Base-by-base conservation (phyloP, 352 stramenopile species). In the Phytophthora vignae region DNA sequence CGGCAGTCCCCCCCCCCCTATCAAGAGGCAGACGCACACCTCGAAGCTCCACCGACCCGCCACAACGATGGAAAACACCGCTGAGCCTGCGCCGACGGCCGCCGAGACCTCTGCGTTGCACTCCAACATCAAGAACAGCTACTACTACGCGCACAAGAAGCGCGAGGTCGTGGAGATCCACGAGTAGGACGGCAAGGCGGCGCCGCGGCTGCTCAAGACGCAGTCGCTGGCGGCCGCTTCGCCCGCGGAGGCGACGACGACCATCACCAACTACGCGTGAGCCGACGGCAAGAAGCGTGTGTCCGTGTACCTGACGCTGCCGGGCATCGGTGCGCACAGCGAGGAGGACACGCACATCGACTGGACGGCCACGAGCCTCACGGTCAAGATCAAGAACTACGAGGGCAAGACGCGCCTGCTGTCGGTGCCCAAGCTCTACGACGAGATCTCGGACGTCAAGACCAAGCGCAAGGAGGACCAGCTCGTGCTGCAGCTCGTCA, bases 121-220 rank as follows among this genome's bases (percentile, higher is more conserved):
- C 49, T 80, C 69, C 25, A 96, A 96, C 69, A 96, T 96, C 73
- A 89, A 88, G 69, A 96, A 96, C 78, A 93, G 84, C 73, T 96
- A 96, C 74, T 96, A 96, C 67, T 96, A 96, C 65, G 89, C 89
- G 21, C 89, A 96, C 77, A 94, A 95, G 80, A 87, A 87, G 79
- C 89, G 89, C 61, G 76, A 93, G 19, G 66, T 88, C 58, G 89
- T 90, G 17, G 85, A 95, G 65, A 82, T 94, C 54, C 86, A 95
- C 67, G 76, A 92, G 72, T 96, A 87, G 87, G 87, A 96, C 73
- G 87, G 87, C 52, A 90, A 94, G 15, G 85, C 83, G 17, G 83
- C 81, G 46, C 87, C 87, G 62, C 87, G 89, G 7, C 67, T 96
- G 73, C 83, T 96, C 40, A 95, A 93, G 75, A 71, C 64, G 11